phyloP scores from a whole-genome alignment of 2,329 filamentous ascomycete genomes.

The Aureobasidium sp. region DNA sequence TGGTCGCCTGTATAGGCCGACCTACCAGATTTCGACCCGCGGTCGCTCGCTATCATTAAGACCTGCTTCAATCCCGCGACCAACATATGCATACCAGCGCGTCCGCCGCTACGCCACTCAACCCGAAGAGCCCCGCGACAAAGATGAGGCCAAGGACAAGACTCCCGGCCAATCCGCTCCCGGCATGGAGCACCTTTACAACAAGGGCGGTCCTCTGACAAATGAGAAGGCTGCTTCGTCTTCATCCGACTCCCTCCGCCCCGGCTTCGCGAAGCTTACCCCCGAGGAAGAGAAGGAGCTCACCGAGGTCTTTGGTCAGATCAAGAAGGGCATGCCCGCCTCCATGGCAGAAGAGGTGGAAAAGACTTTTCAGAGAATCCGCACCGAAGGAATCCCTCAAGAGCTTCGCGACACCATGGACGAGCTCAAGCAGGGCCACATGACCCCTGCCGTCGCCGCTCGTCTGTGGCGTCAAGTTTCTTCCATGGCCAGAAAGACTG shows the following conservation, averaged over 20 bases:
- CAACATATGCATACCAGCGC: constrained; percentile 37
- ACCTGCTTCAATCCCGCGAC: constrained; percentile 36
- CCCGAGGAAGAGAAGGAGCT: constrained; percentile 53
- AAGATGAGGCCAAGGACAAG: constrained; percentile 29
- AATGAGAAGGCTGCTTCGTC: constrained; percentile 28
- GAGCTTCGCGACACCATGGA: constrained; percentile 61
- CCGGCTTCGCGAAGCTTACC: constrained; percentile 41
- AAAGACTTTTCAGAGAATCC: constrained; percentile 55
- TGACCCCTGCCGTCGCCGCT: constrained; percentile 56
- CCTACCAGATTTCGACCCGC: constrained; percentile 27
- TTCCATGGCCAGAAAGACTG: constrained; percentile 48
- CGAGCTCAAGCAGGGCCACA: constrained; percentile 44
- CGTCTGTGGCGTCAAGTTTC: constrained; percentile 53
- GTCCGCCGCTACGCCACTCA: constrained; percentile 39
- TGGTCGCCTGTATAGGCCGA: constrained; percentile 28
- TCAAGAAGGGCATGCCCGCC: constrained; percentile 54
- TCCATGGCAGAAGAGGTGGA: constrained; percentile 55
- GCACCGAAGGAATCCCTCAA: constrained; percentile 60
- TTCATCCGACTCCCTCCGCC: constrained; percentile 11
- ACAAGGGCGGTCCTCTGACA: constrained; percentile 36
- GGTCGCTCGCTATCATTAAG: constrained; percentile 29
- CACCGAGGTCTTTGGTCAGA: constrained; percentile 47
- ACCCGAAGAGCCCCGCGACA: constrained; percentile 39
- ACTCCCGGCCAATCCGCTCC: constrained; percentile 32
- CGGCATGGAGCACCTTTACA: constrained; percentile 41